These are phyloP conservation scores for Candida sp. DNA, from an alignment of 1,139 yeast species.

Conservation along the genomic window DNA sequence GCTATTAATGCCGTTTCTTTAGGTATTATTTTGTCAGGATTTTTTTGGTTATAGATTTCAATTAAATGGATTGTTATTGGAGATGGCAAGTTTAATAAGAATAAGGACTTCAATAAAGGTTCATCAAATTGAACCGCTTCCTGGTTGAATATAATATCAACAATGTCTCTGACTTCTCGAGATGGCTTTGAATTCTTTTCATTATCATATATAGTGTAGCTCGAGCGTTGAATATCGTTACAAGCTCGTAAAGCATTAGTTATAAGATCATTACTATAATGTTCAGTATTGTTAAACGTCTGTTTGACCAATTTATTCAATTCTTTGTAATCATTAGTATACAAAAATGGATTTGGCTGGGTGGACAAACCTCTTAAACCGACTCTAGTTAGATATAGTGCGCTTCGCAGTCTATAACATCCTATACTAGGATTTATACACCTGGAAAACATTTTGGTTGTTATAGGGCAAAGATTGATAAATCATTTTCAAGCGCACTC, in stretches of 20 bases:
- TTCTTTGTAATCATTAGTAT: slow-evolving; percentile 11
- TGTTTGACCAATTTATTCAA: slow-evolving; percentile 6
- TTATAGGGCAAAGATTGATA: no score
- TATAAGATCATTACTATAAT: slow-evolving; percentile 7
- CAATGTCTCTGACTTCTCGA: slow-evolving; percentile 12
- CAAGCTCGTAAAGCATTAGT: slow-evolving; percentile 21
- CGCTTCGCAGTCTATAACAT: not conserved
- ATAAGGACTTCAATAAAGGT: slow-evolving; percentile 23
- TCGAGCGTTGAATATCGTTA: slow-evolving; percentile 14
- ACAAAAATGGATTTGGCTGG: slow-evolving; percentile 8
- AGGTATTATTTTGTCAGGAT: slow-evolving; percentile 33
- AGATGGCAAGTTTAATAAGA: slow-evolving; percentile 33
- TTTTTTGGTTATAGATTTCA: slow-evolving; percentile 30
- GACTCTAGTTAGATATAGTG: slow-evolving; percentile 2
- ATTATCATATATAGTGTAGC: slow-evolving; percentile 10
- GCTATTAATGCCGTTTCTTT: slow-evolving; percentile 56
- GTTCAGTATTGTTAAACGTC: slow-evolving; percentile 8
- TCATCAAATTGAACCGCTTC: slow-evolving; percentile 18
- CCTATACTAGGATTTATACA: not conserved
- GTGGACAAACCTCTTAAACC: not conserved
- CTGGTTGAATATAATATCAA: slow-evolving; percentile 17
- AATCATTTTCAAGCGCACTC: not conserved
- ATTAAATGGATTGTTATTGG: slow-evolving; percentile 26
- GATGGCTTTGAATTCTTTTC: slow-evolving; percentile 13
- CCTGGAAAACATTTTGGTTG: not conserved